Percentiles rank a stretch among this genome's conserved stretches.
These are phyloP conservation scores for Erythrophleum ivorense DNA, from an alignment of 331 rosid species.

Conservation along the genomic window DNA sequence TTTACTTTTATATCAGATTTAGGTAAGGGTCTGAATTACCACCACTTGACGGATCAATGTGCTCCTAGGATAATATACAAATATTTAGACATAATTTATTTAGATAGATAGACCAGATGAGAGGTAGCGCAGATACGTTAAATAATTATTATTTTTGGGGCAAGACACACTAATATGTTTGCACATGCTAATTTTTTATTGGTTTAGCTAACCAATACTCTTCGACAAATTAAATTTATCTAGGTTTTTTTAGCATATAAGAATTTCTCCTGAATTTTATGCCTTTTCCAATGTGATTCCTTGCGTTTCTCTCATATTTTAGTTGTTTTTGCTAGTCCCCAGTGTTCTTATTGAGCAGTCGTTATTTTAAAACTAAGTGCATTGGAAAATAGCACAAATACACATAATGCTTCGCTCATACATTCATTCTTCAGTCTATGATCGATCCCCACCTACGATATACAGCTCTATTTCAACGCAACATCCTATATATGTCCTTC, in stretches of 20 bases:
- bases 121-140: too few species aligned
- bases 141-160: too few species aligned
- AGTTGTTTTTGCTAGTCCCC: background rate
- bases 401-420: background rate
- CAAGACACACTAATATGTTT: too few species aligned
- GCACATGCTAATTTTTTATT: too few species aligned
- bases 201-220: too few species aligned
- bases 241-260: too few species aligned
- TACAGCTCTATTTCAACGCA: background rate
- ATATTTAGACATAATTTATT: too few species aligned
- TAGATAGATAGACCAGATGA: too few species aligned
- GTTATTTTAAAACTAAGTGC: background rate
- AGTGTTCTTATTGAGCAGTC: background rate
- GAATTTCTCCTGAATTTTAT: background rate
- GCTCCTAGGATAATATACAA: too few species aligned
- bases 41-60: too few species aligned
- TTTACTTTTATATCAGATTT: too few species aligned
- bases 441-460: background rate
- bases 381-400: background rate
- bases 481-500: background rate
- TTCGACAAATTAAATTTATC: background rate
- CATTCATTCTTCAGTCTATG: background rate
- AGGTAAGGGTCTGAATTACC: too few species aligned
- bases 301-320: background rate
- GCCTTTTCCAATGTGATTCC: background rate